Evolutionary conservation across 352 stramenopile genomes (phyloP).

Genomic region (Peronospora belbahrii): DNA sequence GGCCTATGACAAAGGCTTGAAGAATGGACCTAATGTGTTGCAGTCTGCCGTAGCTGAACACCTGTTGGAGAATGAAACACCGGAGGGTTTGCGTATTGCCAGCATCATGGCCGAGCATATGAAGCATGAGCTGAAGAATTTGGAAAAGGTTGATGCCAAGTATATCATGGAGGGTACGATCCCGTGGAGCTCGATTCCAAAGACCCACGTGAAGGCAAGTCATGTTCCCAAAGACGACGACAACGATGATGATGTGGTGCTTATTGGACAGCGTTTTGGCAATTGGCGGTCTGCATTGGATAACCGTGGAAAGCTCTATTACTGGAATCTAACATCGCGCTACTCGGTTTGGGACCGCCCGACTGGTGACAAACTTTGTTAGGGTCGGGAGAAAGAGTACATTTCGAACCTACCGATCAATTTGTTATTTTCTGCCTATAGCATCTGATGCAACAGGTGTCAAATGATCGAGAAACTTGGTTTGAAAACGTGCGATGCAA

Average conservation of each 20-base stretch:
- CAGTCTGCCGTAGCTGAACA: conserved; percentile 64
- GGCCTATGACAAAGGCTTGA: conserved; percentile 89
- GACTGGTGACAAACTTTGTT: conserved; percentile 46
- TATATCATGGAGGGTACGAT: conserved; percentile 69
- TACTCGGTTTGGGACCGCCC: conserved; percentile 75
- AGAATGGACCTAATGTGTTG: conserved; percentile 42
- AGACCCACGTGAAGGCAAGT: conserved; percentile 17
- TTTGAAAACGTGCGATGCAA: not conserved
- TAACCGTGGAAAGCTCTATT: conserved; percentile 83
- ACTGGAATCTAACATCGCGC: conserved; percentile 82
- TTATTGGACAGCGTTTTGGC: conserved; percentile 76
- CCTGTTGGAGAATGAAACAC: conserved; percentile 65
- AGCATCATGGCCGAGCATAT: conserved; percentile 61
- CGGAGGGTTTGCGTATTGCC: conserved; percentile 46
- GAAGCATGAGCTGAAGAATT: conserved; percentile 71
- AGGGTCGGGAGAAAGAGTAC: conserved; percentile 40
- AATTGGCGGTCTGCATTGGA: conserved; percentile 82
- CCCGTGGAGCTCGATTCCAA: conserved; percentile 48
- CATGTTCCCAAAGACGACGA: conserved; percentile 28
- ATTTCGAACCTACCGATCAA: not conserved
- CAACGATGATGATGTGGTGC: conserved; percentile 52
- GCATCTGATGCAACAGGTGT: not conserved
- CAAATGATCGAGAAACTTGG: not conserved
- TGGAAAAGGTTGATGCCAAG: conserved; percentile 69
- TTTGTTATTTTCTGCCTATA: not conserved